These are phyloP conservation scores for Suzukiozyma palmioleophila DNA, from an alignment of 1,139 yeast genomes.

Conservation along the genomic window DNA sequence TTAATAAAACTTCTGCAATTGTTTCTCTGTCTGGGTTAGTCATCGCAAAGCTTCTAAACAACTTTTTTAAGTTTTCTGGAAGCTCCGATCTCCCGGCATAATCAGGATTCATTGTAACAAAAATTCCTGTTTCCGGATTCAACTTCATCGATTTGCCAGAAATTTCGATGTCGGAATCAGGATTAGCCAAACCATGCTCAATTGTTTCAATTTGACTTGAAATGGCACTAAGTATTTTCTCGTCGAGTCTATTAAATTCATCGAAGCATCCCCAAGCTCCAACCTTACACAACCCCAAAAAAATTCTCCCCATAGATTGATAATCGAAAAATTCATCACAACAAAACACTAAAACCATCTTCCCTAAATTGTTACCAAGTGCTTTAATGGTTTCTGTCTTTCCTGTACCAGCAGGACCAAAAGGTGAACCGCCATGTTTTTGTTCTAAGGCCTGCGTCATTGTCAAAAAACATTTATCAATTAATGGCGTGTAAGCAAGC, in stretches of 20 bases:
- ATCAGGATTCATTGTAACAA: slow-evolving; percentile 89
- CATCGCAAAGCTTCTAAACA: slow-evolving; percentile 77
- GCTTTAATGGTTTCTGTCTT: slow-evolving; percentile 91
- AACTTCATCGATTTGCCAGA: slow-evolving; percentile 44
- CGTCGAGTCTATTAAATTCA: slow-evolving; percentile 82
- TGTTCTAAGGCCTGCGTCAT: slow-evolving; percentile 75
- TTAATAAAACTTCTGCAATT: slow-evolving; percentile 69
- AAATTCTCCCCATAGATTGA: slow-evolving; percentile 72
- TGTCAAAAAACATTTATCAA: slow-evolving; percentile 59
- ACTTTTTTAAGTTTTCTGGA: slow-evolving; percentile 82
- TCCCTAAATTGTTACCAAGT: slow-evolving; percentile 74
- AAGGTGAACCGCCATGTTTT: slow-evolving; percentile 82
- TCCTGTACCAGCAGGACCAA: slow-evolving; percentile 98
- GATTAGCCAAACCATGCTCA: slow-evolving; percentile 45
- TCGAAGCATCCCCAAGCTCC: slow-evolving; percentile 98
- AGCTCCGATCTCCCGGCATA: slow-evolving; percentile 78
- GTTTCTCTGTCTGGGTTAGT: slow-evolving; percentile 62
- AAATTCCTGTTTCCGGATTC: slow-evolving; percentile 60
- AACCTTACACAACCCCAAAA: slow-evolving; percentile 77
- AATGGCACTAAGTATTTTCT: slow-evolving; percentile 73
- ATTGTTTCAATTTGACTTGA: slow-evolving; percentile 78
- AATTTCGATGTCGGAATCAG: slow-evolving; percentile 34
- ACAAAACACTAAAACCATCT: slow-evolving; percentile 78
- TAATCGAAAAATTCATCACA: slow-evolving; percentile 90
- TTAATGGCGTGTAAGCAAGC: slow-evolving; percentile 73